Evolutionary conservation across 2,329 filamentous ascomycete genomes (phyloP).

Genomic region (Colletotrichum cuscutae): DNA sequence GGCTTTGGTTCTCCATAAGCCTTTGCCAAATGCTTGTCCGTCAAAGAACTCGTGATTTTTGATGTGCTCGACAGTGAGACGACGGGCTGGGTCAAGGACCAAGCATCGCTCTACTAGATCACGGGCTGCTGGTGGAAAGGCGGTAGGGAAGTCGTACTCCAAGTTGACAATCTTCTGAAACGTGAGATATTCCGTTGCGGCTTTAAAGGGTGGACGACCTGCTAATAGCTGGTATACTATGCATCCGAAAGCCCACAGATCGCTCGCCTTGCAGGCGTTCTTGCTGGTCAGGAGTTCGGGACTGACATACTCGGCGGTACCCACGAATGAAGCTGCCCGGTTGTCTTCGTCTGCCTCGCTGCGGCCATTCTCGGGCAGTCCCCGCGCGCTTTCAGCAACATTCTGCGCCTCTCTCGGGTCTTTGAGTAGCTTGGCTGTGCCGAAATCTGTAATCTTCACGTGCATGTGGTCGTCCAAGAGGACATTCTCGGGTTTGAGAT

Average conservation of each 20-base stretch:
- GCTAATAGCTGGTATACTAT: conserved; percentile 96
- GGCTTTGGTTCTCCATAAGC: conserved; percentile 89
- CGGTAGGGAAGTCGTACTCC: conserved; percentile 91
- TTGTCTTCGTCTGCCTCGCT: conserved; percentile 67
- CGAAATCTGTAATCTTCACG: conserved; percentile 98
- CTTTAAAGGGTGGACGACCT: conserved; percentile 98
- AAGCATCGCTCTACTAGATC: conserved; percentile 92
- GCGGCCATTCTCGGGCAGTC: conserved; percentile 47
- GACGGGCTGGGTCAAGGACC: conserved; percentile 85
- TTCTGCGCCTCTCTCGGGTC: conserved; percentile 60
- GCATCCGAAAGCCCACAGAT: conserved; percentile 98
- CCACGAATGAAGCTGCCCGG: conserved; percentile 93
- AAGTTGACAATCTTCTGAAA: conserved; percentile 98
- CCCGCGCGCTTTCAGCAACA: conserved; percentile 51
- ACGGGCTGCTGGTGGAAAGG: conserved; percentile 86
- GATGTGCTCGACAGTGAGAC: conserved; percentile 93
- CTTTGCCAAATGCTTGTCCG: conserved; percentile 84
- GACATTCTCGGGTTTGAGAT: conserved; percentile 97
- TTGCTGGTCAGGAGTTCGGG: conserved; percentile 97
- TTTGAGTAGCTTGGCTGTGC: conserved; percentile 93
- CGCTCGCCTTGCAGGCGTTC: conserved; percentile 96
- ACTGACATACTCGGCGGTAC: conserved; percentile 97
- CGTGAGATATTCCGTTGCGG: conserved; percentile 92
- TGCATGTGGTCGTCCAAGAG: conserved; percentile 96
- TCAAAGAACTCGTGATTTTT: conserved; percentile 97